Evolutionary conservation across 768 basidiomycete genomes (phyloP), one percentile per base, ranked within the genome.

Genomic region (Leccinum imitatum): DNA sequence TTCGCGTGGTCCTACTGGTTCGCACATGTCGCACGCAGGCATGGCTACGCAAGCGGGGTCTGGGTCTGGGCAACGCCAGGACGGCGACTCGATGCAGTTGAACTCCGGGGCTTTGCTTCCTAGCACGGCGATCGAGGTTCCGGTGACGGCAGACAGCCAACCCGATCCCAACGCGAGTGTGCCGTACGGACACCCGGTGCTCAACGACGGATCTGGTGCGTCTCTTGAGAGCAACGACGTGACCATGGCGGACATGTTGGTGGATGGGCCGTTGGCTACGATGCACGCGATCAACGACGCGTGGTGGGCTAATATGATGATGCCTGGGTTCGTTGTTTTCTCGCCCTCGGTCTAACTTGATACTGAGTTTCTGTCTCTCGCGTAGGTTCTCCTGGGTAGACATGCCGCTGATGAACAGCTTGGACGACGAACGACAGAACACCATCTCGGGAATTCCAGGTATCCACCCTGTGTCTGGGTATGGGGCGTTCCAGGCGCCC

Each of bases 291-390:
- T 93, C 58, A 86, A 87, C 62, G 89, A 86, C 53, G 80, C 76
- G 8, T 92, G 85, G 82, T 91, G 88, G 89, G 74, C 80, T 48
- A 88, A 82, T 53, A 87, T 90, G 85, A 88, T 91, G 89, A 89
- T 92, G 87, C 90, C 90, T 39, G 90, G 90, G 87, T 63, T 1
- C 46, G 55, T 57, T 15, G 30, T 30, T 53, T 5, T 11, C 2
- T 10, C 11, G 0, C 14, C 7, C n/a, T 6, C 6, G 6, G 21
- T 4, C n/a, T 3, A 17, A 3, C 27, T 14, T 17, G 1, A 54
- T 7, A 17, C 39, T 50, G 52, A 59, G 1, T 3, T 5, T 5
- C 9, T 11, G 15, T 31, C 2, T 21, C 15, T 48, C 41, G 19
- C 15, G 35, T 39, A 74, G 73, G 27, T 74, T 74, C 53, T 74